Evolutionary conservation across 1,284 basidiomycete genomes (phyloP), one percentile per base, ranked within the genome.

Genomic region (Boletus subluridellus): DNA sequence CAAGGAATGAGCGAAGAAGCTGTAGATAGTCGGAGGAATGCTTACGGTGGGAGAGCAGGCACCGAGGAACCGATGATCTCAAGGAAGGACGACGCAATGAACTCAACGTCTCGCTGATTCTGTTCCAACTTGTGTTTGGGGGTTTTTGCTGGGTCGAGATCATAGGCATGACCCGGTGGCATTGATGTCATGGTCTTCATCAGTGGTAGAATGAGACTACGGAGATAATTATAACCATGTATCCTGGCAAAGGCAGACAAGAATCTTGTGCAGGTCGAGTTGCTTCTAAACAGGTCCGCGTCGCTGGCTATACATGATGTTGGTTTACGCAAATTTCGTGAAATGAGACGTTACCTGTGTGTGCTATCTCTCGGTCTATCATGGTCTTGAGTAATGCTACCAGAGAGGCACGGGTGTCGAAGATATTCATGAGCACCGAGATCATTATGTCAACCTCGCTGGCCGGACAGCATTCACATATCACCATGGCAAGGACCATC

Each of bases 161-260:
- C 90, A 68, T 90, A 93, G 2, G 85, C 85, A 62, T 84, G 85
- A 17, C 89, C 90, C 24, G 83, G 73, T 0, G 92, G 90, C 73
- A 90, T 81, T 12, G 84, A 78, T 7, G 81, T 75, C 80, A 96
- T 89, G 30, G 83, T 83, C 63, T 87, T 82, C 59, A 95, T 80
- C 28, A 95, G 77, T 3, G 92, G 92, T 46, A 83, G 78, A 51
- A 95, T 83, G 32, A 95, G 81, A 52, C 81, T 83, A 37, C 94
- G 81, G 17, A 95, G 78, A 70, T 95, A 96, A 60, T 89, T 87
- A 73, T 95, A 96, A 5, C 94, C 94, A 62, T 95, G 92, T 32
- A 90, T 85, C 66, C 82, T 85, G 2, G 92, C 92, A 65, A 95
- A 95, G 2, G 87, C 84, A 8, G 92, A 93, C 47, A 96, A 74